Evolutionary conservation across 805 yeast species (phyloP).

Genomic region (Myxozyma sirexii): DNA sequence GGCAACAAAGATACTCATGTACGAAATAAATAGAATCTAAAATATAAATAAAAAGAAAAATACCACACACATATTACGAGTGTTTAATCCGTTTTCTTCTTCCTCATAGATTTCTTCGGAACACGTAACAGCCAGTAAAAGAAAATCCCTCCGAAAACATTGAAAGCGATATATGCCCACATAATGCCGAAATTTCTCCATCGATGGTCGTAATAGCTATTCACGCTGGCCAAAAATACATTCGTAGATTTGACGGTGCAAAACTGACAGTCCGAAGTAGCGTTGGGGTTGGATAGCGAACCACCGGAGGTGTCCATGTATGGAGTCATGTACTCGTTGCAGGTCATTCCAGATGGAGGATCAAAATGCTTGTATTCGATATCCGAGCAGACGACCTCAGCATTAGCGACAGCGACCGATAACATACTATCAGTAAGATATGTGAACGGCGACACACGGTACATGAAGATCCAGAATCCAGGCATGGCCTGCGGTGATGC

Average conservation of each 20-base stretch:
- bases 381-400: conserved; percentile 53
- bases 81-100: conserved; percentile 8
- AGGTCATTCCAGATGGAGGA: conserved; percentile 61
- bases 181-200: conserved; percentile 70
- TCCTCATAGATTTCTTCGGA: conserved; percentile 26
- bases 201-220: conserved; percentile 51
- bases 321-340: conserved; percentile 55
- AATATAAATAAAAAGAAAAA: neutral
- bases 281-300: conserved; percentile 52
- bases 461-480: conserved; percentile 84
- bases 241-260: conserved; percentile 25
- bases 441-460: conserved; percentile 69
- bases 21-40: too few relatives aligned
- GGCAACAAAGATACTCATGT: too few relatives aligned
- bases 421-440: conserved; percentile 65
- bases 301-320: conserved; percentile 56
- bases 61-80: neutral
- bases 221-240: conserved; percentile 41
- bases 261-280: conserved; percentile 58
- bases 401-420: conserved; percentile 52
- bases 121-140: conserved; percentile 36
- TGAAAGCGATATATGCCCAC: conserved; percentile 50
- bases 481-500: conserved; percentile 64
- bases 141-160: conserved; percentile 48
- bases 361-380: conserved; percentile 57